Conservation (phyloP, 192 early-diverging fungal genomes). For the Coemansia nantahalensis region DNA sequence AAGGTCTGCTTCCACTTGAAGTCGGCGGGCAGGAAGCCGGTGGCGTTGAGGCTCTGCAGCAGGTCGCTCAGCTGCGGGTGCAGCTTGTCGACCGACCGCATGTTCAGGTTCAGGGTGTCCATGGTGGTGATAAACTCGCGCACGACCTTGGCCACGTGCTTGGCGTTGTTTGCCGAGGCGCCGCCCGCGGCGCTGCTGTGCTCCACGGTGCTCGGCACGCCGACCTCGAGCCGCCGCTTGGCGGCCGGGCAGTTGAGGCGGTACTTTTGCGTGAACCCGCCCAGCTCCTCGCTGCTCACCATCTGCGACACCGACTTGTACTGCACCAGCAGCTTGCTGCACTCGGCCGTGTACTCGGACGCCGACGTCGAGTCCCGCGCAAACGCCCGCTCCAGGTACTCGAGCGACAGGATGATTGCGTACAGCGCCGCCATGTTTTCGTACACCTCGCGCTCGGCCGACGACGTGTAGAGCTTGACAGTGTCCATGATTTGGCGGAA, state of each 20-base stretch:
- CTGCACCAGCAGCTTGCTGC: conserved; percentile 86
- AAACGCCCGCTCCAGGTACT: conserved; percentile 91
- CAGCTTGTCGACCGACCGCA: conserved; percentile 84
- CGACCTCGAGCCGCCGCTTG: conserved; percentile 83
- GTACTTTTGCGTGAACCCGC: conserved; percentile 34
- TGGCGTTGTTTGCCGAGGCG: conserved; percentile 60
- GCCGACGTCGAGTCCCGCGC: conserved; percentile 82
- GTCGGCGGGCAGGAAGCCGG: conserved; percentile 68
- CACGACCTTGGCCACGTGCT: conserved; percentile 76
- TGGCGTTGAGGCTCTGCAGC: conserved; percentile 84
- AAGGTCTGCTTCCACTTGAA: conserved; percentile 82
- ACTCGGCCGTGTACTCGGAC: conserved; percentile 88
- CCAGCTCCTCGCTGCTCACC: conserved; percentile 54
- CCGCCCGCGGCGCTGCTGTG: conserved; percentile 61
- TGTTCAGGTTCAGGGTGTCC: conserved; percentile 83
- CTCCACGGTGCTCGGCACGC: conserved; percentile 93
- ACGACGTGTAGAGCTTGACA: conserved; percentile 75
- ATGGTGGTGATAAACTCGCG: conserved; percentile 89
- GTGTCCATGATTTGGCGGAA: conserved; percentile 67
- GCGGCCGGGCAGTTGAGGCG: conserved; percentile 85
- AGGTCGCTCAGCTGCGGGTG: conserved; percentile 86
- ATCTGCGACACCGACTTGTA: conserved; percentile 73
- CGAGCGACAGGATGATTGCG: conserved; percentile 85
- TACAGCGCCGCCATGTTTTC: conserved; percentile 93
- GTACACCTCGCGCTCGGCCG: conserved; percentile 83